Base-by-base conservation (phyloP, 2,329 filamentous ascomycete genomes). In the Verticillium nonalfalfae region DNA sequence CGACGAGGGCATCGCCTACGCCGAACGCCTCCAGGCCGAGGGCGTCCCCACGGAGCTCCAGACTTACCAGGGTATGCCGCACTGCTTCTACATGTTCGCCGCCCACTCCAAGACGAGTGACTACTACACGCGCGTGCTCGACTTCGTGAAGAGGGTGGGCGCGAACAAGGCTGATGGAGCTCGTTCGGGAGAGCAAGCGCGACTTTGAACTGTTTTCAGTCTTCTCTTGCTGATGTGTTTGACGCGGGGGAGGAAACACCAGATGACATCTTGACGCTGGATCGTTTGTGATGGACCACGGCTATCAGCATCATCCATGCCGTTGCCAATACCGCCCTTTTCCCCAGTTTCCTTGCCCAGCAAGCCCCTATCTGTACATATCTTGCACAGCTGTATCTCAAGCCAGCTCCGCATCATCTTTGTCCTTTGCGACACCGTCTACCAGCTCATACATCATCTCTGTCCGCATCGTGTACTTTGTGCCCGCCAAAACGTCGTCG, bases 401-500 rank as follows among this genome's bases (percentile, higher is more conserved):
- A 26, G 18, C 45, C 18, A 21, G n/a, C 10, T 45, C 7, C 18
- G 21, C n/a, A 21, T 9, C 21, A 9, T 26, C 3, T 9, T 7
- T 36, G 35, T 21, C 45, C 18, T 26, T 18, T 10, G 15, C 1
- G 18, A 21, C 18, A 9, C 13, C 21, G n/a, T 21, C n/a, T 52
- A 58, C 34, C 0, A 63, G 36, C 50, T 59, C 56, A 13, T 83
- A 85, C 71, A 85, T 71, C 57, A 86, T 75, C 66, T 86, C 83
- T 14, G 78, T 82, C 63, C 84, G 74, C 72, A 86, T 76, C 5
- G 81, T 84, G 66, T 82, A 85, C 74, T 87, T 87, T 4, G 72
- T 72, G 0, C 85, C 84, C 14, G 69, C 67, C 9, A 71, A 65
- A 0, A 87, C 85, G 26, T 77, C 73, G 60, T 82, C 82, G 0